Evolutionary conservation across 805 yeast species (phyloP).

Genomic region (Myxozyma kluyveri): DNA sequence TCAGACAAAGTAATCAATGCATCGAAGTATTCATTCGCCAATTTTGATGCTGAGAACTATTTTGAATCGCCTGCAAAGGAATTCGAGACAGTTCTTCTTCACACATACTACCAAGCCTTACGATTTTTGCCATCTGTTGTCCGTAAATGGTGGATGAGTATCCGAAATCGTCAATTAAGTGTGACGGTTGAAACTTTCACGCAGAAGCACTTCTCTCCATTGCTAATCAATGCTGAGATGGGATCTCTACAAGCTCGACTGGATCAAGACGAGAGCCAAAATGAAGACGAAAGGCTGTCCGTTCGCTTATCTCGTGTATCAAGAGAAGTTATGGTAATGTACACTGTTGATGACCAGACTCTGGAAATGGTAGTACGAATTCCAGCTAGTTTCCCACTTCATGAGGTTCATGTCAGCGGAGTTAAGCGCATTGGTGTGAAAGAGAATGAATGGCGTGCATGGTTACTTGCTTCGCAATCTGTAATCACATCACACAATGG

Average conservation of each 20-base stretch:
- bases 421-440: conserved; percentile 80
- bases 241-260: conserved; percentile 48
- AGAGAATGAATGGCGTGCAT: conserved; percentile 90
- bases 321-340: conserved; percentile 68
- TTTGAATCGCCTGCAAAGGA: conserved; percentile 38
- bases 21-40: conserved; percentile 32
- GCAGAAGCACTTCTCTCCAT: conserved; percentile 59
- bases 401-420: conserved; percentile 72
- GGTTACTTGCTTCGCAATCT: conserved; percentile 88
- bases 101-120: conserved; percentile 52
- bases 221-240: conserved; percentile 58
- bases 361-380: conserved; percentile 73
- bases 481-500: conserved; percentile 60
- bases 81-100: conserved; percentile 44
- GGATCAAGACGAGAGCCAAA: conserved; percentile 29
- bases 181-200: conserved; percentile 61
- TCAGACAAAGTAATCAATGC: conserved; percentile 25
- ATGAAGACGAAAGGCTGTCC: conserved; percentile 42
- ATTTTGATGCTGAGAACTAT: conserved; percentile 25
- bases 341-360: conserved; percentile 80
- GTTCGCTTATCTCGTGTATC: conserved; percentile 60
- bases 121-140: conserved; percentile 54
- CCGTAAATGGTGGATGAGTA: conserved; percentile 66
- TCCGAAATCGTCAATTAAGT: conserved; percentile 66
- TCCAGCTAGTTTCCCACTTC: conserved; percentile 76